Conservation (phyloP, 108 stramenopile genomes). For the Skeletonema tropicum region DNA sequence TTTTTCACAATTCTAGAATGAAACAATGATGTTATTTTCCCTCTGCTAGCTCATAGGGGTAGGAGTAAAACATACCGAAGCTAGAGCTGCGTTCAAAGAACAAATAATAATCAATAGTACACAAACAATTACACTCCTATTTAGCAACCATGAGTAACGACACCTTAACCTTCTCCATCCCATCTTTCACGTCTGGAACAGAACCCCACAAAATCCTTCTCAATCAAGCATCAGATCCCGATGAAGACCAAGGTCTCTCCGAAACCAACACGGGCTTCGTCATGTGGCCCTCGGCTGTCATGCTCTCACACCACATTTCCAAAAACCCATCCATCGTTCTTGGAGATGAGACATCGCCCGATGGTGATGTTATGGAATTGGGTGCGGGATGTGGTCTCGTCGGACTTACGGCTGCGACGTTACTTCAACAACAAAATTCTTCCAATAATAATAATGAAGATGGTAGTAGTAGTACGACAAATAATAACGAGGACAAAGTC, state of each 20-base stretch:
- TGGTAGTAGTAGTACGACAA: too few species aligned
- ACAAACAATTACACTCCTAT: too few species aligned
- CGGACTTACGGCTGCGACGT: slow-evolving; percentile 64
- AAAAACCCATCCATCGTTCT: slow-evolving; percentile 43
- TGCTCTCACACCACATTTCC: slow-evolving; percentile 62
- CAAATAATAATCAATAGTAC: too few species aligned
- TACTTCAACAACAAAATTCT: slow-evolving; percentile 9
- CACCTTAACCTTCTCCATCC: slow-evolving; percentile 1
- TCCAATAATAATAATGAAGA: too few species aligned
- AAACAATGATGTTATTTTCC: too few species aligned
- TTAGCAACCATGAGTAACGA: too few species aligned
- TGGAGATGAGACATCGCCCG: slow-evolving; percentile 10
- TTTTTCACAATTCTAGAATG: too few species aligned
- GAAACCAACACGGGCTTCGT: slow-evolving; percentile 50
- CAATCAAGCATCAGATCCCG: slow-evolving; percentile 22
- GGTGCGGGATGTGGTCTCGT: slow-evolving; percentile 78
- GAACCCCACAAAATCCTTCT: slow-evolving; percentile 3
- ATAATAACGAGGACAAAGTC: slow-evolving; percentile 28
- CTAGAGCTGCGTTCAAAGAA: too few species aligned
- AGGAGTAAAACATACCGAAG: too few species aligned
- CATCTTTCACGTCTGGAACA: not conserved
- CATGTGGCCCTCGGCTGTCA: slow-evolving; percentile 84
- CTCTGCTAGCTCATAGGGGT: too few species aligned
- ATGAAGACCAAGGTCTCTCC: slow-evolving; percentile 16
- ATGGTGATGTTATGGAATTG: slow-evolving; percentile 62